Base-by-base conservation (phyloP, 805 yeast species). In the Kodamaea jinghongensis region DNA sequence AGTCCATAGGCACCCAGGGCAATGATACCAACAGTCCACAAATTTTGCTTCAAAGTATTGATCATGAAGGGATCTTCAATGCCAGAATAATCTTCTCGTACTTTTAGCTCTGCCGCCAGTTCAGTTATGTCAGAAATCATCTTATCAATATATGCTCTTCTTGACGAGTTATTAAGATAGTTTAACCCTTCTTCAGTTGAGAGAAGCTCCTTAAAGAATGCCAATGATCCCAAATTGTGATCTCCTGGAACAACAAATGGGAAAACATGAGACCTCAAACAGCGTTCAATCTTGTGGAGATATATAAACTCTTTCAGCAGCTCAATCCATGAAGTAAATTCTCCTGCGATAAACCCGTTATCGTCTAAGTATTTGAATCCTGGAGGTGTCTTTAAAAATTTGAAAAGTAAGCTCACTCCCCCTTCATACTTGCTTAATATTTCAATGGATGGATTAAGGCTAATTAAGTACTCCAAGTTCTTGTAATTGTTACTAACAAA, bases 21-120 rank as follows among this genome's bases (percentile, higher is more conserved):
- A 22, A 90, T 79, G 51, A 82, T 81, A 0, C 96, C 97, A 25
- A 87, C 70, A 1, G 95, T 81, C 97, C 97, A 91, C 26, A 91
- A 51, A 25, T 83, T 77, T 8, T 90, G 86, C 54, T 86, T 87
- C 17, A 91, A 58, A 4, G 35, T 39, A n/a, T 35, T 39, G 12
- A 47, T 28, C 11, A 48, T 37, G 13, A 6, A 65, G 25, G 55
- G 56, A 8, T 37, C 40, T 15, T 41, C 39, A 7, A 46, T 42
- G 47, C 43, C 63, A 39, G 22, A 15, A 12, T 28, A 34, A 1
- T 31, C 57, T 25, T 42, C 58, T 42, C 20, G 54, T 40, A 27
- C 22, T 9, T 31, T 39, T 22, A 45, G 34, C 17, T 38, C 53
- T 9, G 49, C 53, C 4, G 58, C 36, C 6, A 46, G 41, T 4